Percentiles rank a stretch among this genome's conserved stretches.
phyloP scores from a whole-genome alignment of 116 monocot genomes.

The Cymodocea nodosa region DNA sequence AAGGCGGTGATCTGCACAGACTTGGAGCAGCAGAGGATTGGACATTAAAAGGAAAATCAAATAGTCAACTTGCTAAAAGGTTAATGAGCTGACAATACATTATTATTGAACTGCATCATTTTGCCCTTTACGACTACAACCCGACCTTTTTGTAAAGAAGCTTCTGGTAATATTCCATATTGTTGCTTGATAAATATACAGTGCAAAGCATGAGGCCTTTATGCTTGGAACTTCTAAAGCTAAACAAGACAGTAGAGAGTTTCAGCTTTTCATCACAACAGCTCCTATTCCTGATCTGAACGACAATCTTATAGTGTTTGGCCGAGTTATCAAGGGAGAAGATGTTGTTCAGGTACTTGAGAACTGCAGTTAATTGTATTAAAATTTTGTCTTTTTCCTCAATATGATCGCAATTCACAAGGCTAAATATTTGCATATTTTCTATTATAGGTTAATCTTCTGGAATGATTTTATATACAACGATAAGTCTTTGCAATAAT shows the following conservation, averaged over 20 bases:
- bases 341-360: constrained; percentile 85
- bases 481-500: no score
- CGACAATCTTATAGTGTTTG: constrained; percentile 84
- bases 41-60: constrained; percentile 60
- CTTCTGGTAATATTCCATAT: background rate
- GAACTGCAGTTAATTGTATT: background rate
- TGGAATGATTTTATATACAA: no score
- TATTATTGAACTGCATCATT: no score
- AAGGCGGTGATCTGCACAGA: constrained; percentile 62
- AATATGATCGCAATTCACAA: background rate
- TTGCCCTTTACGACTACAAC: no score
- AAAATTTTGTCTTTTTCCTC: background rate
- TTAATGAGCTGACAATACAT: constrained; percentile 6
- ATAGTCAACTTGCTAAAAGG: constrained; percentile 46
- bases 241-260: constrained; percentile 46
- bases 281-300: constrained; percentile 86
- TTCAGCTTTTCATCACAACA: constrained; percentile 91
- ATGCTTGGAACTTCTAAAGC: constrained; percentile 84
- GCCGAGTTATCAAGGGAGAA: constrained; percentile 74
- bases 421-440: background rate
- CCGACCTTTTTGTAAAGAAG: background rate
- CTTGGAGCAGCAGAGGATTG: constrained; percentile 64
- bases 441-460: no score
- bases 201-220: constrained; percentile 93
- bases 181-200: constrained; percentile 13